phyloP scores from a whole-genome alignment of 352 stramenopile species.

The Phytophthora palmivora region DNA sequence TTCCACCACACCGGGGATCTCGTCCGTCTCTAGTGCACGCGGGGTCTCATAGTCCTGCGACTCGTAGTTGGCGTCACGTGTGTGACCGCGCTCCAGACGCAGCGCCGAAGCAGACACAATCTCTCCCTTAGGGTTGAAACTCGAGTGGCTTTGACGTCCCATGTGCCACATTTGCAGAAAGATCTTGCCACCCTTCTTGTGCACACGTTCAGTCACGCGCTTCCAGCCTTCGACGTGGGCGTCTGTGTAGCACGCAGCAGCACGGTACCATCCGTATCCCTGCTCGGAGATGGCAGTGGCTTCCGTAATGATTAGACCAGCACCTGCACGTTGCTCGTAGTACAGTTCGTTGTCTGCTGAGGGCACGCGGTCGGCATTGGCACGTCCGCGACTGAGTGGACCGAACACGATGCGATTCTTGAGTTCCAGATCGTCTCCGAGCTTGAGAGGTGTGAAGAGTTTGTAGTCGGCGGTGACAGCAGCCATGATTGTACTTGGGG shows the following conservation, averaged over 20 bases:
- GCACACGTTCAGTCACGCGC: conserved; percentile 27
- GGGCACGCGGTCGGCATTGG: conserved; percentile 26
- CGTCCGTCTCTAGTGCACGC: conserved; percentile 67
- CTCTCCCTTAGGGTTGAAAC: conserved; percentile 46
- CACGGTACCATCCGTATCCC: conserved; percentile 26
- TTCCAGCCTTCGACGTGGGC: conserved; percentile 30
- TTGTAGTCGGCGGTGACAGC: conserved; percentile 34
- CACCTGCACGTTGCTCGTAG: conserved; percentile 31
- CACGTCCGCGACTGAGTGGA: conserved; percentile 25
- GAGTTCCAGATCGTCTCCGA: conserved; percentile 40
- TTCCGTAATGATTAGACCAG: conserved; percentile 25
- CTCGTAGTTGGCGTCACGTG: conserved; percentile 37
- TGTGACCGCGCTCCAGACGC: conserved; percentile 34
- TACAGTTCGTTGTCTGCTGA: conserved; percentile 31
- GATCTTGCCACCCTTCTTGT: conserved; percentile 31
- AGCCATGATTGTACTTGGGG: conserved; percentile 9
- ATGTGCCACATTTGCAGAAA: conserved; percentile 35
- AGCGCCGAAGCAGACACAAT: conserved; percentile 59
- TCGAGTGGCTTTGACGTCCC: conserved; percentile 33
- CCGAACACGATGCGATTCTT: conserved; percentile 34
- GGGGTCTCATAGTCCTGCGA: conserved; percentile 52
- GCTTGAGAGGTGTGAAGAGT: conserved; percentile 49
- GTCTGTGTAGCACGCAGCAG: conserved; percentile 26
- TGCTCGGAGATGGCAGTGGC: conserved; percentile 27
- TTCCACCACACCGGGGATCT: conserved; percentile 72